These are phyloP conservation scores for Cordyceps tenuipes DNA, from an alignment of 2,329 filamentous ascomycete species.

Conservation along the genomic window DNA sequence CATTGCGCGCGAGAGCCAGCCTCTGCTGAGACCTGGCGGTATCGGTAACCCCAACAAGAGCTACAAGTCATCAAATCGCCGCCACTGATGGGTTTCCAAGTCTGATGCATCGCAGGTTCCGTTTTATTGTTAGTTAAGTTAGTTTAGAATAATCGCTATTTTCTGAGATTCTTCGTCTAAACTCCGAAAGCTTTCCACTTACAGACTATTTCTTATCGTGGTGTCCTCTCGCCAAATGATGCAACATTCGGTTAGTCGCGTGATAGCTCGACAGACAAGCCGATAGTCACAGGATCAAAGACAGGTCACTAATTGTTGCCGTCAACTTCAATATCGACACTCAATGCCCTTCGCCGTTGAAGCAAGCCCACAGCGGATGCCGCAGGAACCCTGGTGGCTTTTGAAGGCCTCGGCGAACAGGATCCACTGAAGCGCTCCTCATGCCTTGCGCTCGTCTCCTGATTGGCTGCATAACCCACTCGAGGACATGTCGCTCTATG, in stretches of 20 bases:
- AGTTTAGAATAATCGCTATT: slow-evolving; percentile 1
- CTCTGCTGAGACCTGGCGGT: slow-evolving; percentile 40
- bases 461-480: slow-evolving; percentile 21
- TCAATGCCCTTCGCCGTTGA: background rate
- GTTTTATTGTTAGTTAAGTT: background rate
- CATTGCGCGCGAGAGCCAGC: slow-evolving; percentile 41
- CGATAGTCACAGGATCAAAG: background rate
- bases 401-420: background rate
- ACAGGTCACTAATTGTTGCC: background rate
- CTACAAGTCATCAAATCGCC: slow-evolving; percentile 24
- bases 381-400: slow-evolving; percentile 1
- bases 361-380: background rate
- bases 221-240: background rate
- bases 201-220: background rate
- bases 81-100: background rate
- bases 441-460: slow-evolving; percentile 25
- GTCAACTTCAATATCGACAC: background rate
- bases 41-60: slow-evolving; percentile 37
- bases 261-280: too few relatives aligned
- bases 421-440: slow-evolving; percentile 16
- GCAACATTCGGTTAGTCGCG: background rate
- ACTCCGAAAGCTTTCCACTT: too few relatives aligned
- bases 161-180: background rate
- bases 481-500: background rate
- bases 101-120: background rate